A percentile compares a stretch with the other conserved stretches of the same genome.
These are phyloP conservation scores for Penicillium pulvis DNA, from an alignment of 495 filamentous ascomycete species.

Conservation along the genomic window DNA sequence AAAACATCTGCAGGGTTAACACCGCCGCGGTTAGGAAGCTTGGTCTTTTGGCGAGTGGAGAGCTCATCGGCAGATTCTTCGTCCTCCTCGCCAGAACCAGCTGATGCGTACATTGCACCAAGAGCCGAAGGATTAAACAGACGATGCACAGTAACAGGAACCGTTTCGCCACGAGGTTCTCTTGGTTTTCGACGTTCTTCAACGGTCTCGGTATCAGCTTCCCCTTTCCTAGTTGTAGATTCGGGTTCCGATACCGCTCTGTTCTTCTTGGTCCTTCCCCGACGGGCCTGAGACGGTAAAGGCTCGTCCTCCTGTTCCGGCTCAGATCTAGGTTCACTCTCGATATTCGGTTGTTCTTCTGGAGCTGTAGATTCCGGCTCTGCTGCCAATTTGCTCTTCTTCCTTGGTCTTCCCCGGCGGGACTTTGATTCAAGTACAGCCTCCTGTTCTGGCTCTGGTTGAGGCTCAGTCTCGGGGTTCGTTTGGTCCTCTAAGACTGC, in stretches of 20 bases:
- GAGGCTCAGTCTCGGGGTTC: slow-evolving; percentile 12
- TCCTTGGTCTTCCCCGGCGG: background rate
- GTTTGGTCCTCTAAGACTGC: slow-evolving; percentile 24
- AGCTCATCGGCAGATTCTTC: slow-evolving; percentile 41
- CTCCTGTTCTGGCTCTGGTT: slow-evolving; percentile 15
- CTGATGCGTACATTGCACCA: slow-evolving; percentile 17
- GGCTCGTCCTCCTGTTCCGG: background rate
- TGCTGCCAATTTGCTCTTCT: background rate
- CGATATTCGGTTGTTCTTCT: background rate
- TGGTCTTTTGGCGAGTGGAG: slow-evolving; percentile 31
- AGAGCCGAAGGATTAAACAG: slow-evolving; percentile 40
- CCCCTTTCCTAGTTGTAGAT: slow-evolving; percentile 22
- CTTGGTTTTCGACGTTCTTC: slow-evolving; percentile 26
- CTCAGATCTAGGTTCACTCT: background rate
- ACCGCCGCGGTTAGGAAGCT: slow-evolving; percentile 57
- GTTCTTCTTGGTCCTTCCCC: background rate
- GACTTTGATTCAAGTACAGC: background rate
- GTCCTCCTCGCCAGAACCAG: slow-evolving; percentile 32
- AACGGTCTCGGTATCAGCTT: slow-evolving; percentile 15
- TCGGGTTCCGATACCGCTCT: background rate
- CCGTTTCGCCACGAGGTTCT: slow-evolving; percentile 43
- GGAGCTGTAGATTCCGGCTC: background rate
- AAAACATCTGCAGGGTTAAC: slow-evolving; percentile 72
- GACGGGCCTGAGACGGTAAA: background rate
- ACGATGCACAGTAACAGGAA: slow-evolving; percentile 49